These are phyloP conservation scores for Linnemannia zychae DNA, from an alignment of 192 early-diverging fungal genomes.

Conservation along the genomic window DNA sequence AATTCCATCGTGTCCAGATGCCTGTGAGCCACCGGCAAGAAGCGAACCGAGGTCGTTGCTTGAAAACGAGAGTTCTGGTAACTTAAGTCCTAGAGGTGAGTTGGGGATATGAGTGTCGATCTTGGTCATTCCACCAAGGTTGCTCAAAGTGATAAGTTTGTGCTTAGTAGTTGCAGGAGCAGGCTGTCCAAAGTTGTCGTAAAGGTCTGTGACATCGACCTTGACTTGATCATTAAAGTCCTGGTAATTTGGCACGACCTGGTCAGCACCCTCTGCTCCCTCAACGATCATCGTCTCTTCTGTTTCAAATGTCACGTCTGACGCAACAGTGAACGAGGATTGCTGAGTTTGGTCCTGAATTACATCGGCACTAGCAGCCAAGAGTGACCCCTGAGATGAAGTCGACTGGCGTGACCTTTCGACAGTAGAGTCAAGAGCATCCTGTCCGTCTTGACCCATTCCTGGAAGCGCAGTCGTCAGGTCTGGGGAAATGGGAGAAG, in stretches of 20 bases:
- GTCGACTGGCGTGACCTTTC: neutral
- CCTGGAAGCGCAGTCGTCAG: neutral
- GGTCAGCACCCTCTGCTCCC: neutral
- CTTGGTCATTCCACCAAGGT: neutral
- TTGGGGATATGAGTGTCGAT: neutral
- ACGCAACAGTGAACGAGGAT: neutral
- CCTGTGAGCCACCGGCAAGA: neutral
- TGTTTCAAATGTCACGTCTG: neutral
- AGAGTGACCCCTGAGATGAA: slow-evolving; percentile 30
- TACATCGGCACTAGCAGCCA: slow-evolving; percentile 11
- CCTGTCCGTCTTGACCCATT: neutral
- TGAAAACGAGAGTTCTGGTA: slow-evolving; percentile 38
- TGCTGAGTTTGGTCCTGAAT: slow-evolving; percentile 1
- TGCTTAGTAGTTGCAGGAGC: neutral
- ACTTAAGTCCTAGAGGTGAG: slow-evolving; percentile 9
- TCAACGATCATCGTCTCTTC: neutral
- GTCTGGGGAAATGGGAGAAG: slow-evolving; percentile 39
- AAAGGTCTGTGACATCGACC: slow-evolving; percentile 49
- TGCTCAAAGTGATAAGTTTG: neutral
- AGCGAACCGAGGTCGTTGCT: slow-evolving; percentile 38
- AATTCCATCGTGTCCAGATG: neutral
- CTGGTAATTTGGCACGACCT: neutral
- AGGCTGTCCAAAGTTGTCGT: slow-evolving; percentile 32
- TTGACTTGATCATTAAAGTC: slow-evolving; percentile 34
- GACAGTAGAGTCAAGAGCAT: neutral